Evolutionary conservation across 192 early-diverging fungal species (phyloP).

Genomic region (Backusella australiensis): DNA sequence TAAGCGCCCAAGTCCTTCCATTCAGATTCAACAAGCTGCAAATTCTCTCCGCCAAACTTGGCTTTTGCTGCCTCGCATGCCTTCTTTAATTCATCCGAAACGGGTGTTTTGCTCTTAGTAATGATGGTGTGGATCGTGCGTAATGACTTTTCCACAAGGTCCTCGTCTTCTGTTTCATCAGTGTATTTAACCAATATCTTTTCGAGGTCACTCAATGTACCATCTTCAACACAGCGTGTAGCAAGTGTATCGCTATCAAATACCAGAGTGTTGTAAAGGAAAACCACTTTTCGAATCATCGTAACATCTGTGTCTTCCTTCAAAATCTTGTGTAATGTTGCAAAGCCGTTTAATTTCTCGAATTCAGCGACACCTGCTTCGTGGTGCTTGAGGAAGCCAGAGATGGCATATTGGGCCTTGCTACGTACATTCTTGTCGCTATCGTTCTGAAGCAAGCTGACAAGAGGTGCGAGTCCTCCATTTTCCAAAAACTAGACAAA

Average conservation of each 20-base stretch:
- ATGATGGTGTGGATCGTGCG: constrained; percentile 26
- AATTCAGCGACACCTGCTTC: constrained; percentile 56
- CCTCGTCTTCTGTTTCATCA: constrained; percentile 35
- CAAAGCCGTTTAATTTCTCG: constrained; percentile 43
- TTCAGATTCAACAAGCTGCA: constrained; percentile 20
- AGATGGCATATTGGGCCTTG: constrained; percentile 74
- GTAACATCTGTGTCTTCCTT: constrained; percentile 40
- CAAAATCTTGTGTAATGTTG: constrained; percentile 44
- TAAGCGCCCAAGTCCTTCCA: constrained; percentile 14
- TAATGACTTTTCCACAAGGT: constrained; percentile 47
- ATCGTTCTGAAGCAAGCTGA: constrained; percentile 45
- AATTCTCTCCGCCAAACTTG: constrained; percentile 29
- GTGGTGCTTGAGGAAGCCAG: constrained; percentile 62
- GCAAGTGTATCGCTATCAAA: constrained; percentile 52
- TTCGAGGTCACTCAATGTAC: constrained; percentile 45
- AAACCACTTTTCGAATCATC: constrained; percentile 54
- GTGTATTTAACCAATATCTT: constrained; percentile 42
- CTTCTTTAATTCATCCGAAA: constrained; percentile 14
- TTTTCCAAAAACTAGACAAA: constrained; percentile 43
- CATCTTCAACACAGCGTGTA: constrained; percentile 41
- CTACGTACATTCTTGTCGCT: constrained; percentile 45
- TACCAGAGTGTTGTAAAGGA: constrained; percentile 62
- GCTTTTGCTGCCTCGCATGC: constrained; percentile 12
- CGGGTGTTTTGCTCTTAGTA: background rate
- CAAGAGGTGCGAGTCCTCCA: constrained; percentile 44